Evolutionary conservation across 495 filamentous ascomycete genomes (phyloP), one percentile per base, ranked within the genome.

Genomic region (Hyaloscypha finlandica): DNA sequence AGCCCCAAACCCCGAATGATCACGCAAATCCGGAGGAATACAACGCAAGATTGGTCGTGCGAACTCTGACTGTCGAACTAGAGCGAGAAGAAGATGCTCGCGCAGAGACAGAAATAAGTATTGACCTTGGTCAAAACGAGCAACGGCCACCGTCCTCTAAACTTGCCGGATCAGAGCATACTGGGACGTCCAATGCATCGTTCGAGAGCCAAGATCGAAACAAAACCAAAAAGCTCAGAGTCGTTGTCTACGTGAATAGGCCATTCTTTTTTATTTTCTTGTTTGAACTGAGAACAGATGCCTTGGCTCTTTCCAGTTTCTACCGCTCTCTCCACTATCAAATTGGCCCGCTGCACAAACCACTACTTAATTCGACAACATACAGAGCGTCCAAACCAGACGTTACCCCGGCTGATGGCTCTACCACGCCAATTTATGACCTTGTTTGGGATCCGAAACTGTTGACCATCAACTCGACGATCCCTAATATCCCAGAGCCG

Each of bases 221-320:
- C 68, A 84, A 84, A 64, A 78, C 78, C 9, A 76, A 84, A 57
- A 83, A 85, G 66, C 77, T 95, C 30, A 86, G 88, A 30, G 91
- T 91, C 6, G 85, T 96, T 3, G 85, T 96, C 56, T 87, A 86
- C 64, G 78, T 80, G 78, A 88, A 92, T 71, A 86, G 85, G 73
- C 95, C 95, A 3, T 97, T 98, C 77, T 90, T 97, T 63, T 97
- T 92, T 76, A 89, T 92, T 5, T 92, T 98, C 70, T 81, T 99
- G 19, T 97, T 98, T 78, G 83, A 90, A 56, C 83, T 88, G 14
- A 79, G 81, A 48, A 90, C 92, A 1, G 82, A 86, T 42, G 82
- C 88, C 25, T 81, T 97, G 8, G 80, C 86, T 19, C 86, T 86
- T 55, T 81, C 89, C 4, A 79, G 84, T 0, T 87, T 97, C 70